Percentiles rank a stretch among this genome's conserved stretches.
Conservation (phyloP, 352 stramenopile species). For the Pythium biforme region DNA sequence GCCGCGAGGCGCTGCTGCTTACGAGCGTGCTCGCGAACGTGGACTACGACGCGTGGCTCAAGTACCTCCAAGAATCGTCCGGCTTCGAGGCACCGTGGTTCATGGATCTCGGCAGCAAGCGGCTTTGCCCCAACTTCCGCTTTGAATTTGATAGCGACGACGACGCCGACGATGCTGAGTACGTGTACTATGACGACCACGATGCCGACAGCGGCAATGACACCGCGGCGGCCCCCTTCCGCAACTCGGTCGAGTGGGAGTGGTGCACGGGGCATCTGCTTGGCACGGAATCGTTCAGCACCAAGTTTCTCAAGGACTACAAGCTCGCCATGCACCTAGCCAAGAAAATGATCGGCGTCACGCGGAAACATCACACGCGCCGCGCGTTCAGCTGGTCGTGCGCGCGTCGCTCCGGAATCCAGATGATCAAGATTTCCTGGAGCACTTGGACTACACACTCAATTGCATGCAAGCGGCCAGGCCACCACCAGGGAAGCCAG, state of each 20-base stretch:
- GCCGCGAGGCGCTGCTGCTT: background rate
- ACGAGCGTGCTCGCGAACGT: background rate
- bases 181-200: too few species aligned
- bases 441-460: background rate
- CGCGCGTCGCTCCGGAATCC: background rate
- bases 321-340: background rate
- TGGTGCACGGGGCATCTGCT: background rate
- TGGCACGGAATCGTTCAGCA: background rate
- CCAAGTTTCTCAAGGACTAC: background rate
- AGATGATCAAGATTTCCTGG: background rate
- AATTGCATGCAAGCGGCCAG: background rate
- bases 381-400: background rate
- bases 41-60: slow-evolving; percentile 3
- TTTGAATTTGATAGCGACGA: background rate
- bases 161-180: too few species aligned
- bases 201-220: too few species aligned
- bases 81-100: background rate
- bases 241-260: too few species aligned
- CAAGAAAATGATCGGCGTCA: background rate
- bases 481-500: background rate
- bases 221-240: too few species aligned
- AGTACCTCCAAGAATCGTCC: background rate
- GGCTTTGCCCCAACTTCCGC: background rate
- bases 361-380: background rate
- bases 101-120: background rate